Evolutionary conservation across 1,284 basidiomycete genomes (phyloP), one percentile per base, ranked within the genome.

Genomic region (Rhodotorula sp.): DNA sequence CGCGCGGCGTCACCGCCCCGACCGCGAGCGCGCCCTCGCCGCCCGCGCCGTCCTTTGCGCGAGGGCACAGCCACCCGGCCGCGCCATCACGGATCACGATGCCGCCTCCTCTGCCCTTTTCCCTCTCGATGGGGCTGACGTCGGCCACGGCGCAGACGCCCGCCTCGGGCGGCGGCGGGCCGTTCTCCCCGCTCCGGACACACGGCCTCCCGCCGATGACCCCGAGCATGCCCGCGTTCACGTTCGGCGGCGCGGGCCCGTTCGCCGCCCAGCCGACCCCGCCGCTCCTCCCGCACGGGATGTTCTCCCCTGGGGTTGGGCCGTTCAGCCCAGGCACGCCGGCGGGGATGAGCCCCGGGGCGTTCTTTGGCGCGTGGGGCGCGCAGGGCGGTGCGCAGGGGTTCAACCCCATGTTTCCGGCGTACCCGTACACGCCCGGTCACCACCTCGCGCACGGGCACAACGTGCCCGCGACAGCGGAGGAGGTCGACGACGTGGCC

Each of bases 161-260:
- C 21, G 50, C 58, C 12, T n/a, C 62, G 67, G 74, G 34, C 32
- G 60, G 56, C 27, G 19, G 22, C 10, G 62, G 67, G 6, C 68
- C 69, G 4, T 67, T 72, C 60, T 74, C 73, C 15, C 76, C 71
- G 4, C 51, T 72, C 37, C 41, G 50, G n/a, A 29, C 61, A 36
- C 59, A 64, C 32, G 67, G 71, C 9, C 70, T 78, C 13, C 71
- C 72, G 21, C 80, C 81, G 27, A 81, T 83, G 79, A 82, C 82
- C 15, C 82, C 82, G 6, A 80, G 80, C 15, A 82, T 83, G 82
- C 82, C 83, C 0, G 81, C 81, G 5, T 83, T 83, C 69, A 79
- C 81, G 0, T 81, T 83, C 57, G 81, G 81, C 39, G 62, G 62
- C 2, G 62, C 62, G 29, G 62, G 62, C 25, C 77, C 80, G 25